These are phyloP conservation scores for Arabidopsis hybrid DNA, from an alignment of 441 rosid species.

Conservation along the genomic window DNA sequence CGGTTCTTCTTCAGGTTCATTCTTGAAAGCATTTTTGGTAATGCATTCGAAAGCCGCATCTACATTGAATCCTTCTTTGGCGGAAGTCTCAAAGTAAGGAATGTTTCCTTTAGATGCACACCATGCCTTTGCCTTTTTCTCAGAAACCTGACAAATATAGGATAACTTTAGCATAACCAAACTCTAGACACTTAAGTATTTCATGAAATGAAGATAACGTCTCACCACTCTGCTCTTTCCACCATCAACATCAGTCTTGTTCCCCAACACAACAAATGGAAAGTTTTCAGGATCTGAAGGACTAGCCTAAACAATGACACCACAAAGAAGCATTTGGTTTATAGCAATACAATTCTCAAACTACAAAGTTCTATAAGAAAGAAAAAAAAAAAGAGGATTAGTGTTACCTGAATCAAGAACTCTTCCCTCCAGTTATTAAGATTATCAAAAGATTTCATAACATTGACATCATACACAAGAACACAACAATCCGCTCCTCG, in stretches of 20 bases:
- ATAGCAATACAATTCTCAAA: no score
- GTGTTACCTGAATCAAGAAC: conserved; percentile 70
- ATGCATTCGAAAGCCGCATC: conserved; percentile 60
- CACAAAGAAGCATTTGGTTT: no score
- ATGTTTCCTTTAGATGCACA: conserved; percentile 59
- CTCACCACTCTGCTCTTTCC: conserved; percentile 45
- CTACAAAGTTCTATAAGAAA: no score
- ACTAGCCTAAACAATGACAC: conserved; percentile 64
- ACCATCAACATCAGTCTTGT: conserved; percentile 48
- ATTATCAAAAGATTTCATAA: conserved; percentile 84
- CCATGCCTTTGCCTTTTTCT: conserved; percentile 63
- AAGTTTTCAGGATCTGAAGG: conserved; percentile 94
- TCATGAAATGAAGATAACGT: background rate
- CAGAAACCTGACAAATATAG: conserved; percentile 48
- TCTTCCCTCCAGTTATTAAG: conserved; percentile 93
- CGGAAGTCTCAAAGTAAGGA: conserved; percentile 70
- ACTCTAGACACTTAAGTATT: background rate
- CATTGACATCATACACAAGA: conserved; percentile 85
- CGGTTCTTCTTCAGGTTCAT: conserved; percentile 60
- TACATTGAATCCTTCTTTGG: conserved; percentile 60
- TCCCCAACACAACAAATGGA: conserved; percentile 88
- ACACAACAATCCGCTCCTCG: conserved; percentile 77
- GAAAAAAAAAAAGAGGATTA: no score
- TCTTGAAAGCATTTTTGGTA: conserved; percentile 53
- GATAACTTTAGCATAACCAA: background rate